phyloP scores from a whole-genome alignment of 2,329 filamentous ascomycete species.

The Colletotrichum higginsianum region DNA sequence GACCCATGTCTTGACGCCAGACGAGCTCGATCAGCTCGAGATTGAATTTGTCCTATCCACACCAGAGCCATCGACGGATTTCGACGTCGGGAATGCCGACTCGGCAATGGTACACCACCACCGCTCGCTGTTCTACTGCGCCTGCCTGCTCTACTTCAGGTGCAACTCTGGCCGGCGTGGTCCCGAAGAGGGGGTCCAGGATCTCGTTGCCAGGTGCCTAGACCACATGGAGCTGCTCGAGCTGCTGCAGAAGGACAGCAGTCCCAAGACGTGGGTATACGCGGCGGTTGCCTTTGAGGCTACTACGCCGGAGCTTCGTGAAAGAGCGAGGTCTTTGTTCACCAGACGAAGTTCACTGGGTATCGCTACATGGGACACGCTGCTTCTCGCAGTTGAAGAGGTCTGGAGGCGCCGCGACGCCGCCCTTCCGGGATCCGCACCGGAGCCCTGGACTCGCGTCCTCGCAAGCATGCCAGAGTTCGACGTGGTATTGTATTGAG shows the following conservation, averaged over 20 bases:
- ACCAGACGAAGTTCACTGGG: not conserved
- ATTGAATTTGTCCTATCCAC: not conserved
- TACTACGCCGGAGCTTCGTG: not conserved
- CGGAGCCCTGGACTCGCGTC: conserved; percentile 8
- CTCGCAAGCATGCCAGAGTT: not conserved
- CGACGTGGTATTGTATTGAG: conserved; percentile 7
- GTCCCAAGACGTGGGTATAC: conserved; percentile 21
- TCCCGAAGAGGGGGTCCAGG: conserved; percentile 5
- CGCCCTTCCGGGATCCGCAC: not conserved
- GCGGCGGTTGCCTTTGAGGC: conserved; percentile 2
- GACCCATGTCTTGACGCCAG: not conserved
- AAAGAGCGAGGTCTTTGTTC: not conserved
- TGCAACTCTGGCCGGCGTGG: conserved; percentile 23
- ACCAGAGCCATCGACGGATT: not conserved
- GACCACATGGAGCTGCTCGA: conserved; percentile 25
- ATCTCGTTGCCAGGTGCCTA: conserved; percentile 9
- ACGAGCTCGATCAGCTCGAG: conserved; percentile 3
- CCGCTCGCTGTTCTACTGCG: conserved; percentile 22
- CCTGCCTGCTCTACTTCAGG: conserved; percentile 25
- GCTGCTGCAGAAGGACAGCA: conserved; percentile 1
- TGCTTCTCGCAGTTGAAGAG: not conserved
- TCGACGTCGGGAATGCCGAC: not conserved
- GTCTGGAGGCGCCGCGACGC: conserved; percentile 5
- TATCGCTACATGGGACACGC: not conserved
- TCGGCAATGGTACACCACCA: conserved; percentile 11